These are phyloP conservation scores for Candida buenavistaensis DNA, from an alignment of 1,139 yeast species.

Conservation along the genomic window DNA sequence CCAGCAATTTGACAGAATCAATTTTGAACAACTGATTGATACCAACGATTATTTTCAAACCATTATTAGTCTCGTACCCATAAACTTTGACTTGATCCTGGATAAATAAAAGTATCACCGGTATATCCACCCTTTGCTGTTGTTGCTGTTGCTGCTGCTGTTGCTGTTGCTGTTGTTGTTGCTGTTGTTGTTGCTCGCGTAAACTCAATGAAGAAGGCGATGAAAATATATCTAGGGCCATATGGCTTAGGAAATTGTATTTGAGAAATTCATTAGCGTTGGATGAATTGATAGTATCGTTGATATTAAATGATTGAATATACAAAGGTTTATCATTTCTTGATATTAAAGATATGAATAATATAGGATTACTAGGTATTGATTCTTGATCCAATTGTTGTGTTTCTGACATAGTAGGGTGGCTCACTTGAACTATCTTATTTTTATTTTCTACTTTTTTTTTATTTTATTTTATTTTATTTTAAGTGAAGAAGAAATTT, in stretches of 20 bases:
- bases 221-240: slow-evolving; percentile 64
- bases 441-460: too few relatives aligned
- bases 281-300: slow-evolving; percentile 7
- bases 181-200: slow-evolving; percentile 41
- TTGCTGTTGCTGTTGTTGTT: slow-evolving; percentile 6
- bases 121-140: slow-evolving; percentile 16
- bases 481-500: too few relatives aligned
- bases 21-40: too few relatives aligned
- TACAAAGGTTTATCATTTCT: slow-evolving; percentile 60
- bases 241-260: slow-evolving; percentile 63
- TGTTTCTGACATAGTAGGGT: background rate
- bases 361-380: slow-evolving; percentile 18
- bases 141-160: slow-evolving; percentile 13
- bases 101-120: slow-evolving; percentile 49
- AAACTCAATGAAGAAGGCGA: slow-evolving; percentile 47
- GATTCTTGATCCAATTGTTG: slow-evolving; percentile 3
- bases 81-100: slow-evolving; percentile 63
- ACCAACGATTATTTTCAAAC: slow-evolving; percentile 60
- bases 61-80: slow-evolving; percentile 63
- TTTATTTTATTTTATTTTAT: too few relatives aligned
- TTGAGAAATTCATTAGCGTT: slow-evolving; percentile 50
- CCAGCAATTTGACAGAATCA: too few relatives aligned
- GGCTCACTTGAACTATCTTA: too few relatives aligned
- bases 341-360: slow-evolving; percentile 55
- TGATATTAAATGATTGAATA: slow-evolving; percentile 50